Percentiles rank a stretch among this genome's conserved stretches.
phyloP scores from a whole-genome alignment of 2,329 filamentous ascomycete species.

The Fusarium praegraminearum region DNA sequence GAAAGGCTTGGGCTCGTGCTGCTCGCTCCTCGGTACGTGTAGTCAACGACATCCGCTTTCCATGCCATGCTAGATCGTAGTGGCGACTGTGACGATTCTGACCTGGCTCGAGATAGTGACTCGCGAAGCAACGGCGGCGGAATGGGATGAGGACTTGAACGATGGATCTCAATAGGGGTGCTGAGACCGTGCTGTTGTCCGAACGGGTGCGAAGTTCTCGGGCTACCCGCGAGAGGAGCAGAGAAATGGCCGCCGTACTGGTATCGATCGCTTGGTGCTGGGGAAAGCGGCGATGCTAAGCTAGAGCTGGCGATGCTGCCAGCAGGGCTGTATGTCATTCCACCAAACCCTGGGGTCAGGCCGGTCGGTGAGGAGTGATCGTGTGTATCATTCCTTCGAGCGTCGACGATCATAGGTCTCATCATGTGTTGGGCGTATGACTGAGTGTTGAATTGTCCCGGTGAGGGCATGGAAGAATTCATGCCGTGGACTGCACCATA shows the following conservation, averaged over 20 bases:
- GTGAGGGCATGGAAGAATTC: constrained; percentile 61
- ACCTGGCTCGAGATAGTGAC: constrained; percentile 66
- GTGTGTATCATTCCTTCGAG: constrained; percentile 72
- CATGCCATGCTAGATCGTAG: constrained; percentile 71
- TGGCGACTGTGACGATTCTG: constrained; percentile 69
- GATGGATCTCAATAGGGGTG: constrained; percentile 59
- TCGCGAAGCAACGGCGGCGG: constrained; percentile 71
- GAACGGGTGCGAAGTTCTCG: constrained; percentile 65
- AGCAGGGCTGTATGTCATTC: constrained; percentile 72
- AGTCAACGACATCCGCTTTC: constrained; percentile 71
- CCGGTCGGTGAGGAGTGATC: constrained; percentile 75
- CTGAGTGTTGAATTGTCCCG: constrained; percentile 61
- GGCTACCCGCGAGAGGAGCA: constrained; percentile 60
- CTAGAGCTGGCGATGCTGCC: constrained; percentile 64
- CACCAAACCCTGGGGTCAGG: constrained; percentile 75
- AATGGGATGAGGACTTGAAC: constrained; percentile 62
- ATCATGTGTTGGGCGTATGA: constrained; percentile 71
- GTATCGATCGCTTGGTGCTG: constrained; percentile 67
- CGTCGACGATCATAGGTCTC: constrained; percentile 76
- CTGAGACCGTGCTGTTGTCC: constrained; percentile 63
- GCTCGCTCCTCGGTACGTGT: constrained; percentile 62
- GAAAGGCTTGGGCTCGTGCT: constrained; percentile 61
- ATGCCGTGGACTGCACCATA: constrained; percentile 71
- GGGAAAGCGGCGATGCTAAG: constrained; percentile 68
- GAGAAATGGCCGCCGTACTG: constrained; percentile 63